Conservation (phyloP, 2,329 filamentous ascomycete species). For the Colletotrichum karsti region DNA sequence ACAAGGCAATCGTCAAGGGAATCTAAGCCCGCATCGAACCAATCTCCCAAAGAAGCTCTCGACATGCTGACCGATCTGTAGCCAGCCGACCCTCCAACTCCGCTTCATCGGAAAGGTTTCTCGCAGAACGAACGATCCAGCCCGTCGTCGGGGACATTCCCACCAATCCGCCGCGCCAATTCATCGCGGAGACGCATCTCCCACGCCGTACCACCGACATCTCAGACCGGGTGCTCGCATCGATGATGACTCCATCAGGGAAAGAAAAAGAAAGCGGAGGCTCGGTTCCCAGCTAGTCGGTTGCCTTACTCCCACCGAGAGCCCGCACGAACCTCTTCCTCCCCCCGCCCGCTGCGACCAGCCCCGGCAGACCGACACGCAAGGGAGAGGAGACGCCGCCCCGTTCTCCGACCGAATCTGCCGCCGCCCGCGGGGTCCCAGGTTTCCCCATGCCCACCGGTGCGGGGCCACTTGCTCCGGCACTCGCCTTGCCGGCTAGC, state of each 20-base stretch:
- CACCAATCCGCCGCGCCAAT: neutral
- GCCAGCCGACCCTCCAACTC: neutral
- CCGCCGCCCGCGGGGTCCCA: neutral
- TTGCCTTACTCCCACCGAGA: neutral
- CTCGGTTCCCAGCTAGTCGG: neutral
- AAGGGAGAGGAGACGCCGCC: neutral
- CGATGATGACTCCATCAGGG: neutral
- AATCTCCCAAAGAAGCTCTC: neutral
- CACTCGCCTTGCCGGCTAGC: slow-evolving; percentile 9
- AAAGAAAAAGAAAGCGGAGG: neutral
- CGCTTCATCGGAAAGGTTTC: neutral
- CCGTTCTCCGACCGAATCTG: neutral
- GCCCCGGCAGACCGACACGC: neutral
- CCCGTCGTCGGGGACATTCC: neutral
- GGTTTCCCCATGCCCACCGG: slow-evolving; percentile 3
- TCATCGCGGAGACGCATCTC: neutral
- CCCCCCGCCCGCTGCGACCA: neutral
- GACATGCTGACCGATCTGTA: neutral
- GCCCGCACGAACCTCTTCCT: neutral
- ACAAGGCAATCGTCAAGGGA: neutral
- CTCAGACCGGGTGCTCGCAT: neutral
- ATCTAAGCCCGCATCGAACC: neutral
- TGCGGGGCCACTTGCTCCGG: slow-evolving; percentile 3
- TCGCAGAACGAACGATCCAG: slow-evolving; percentile 1
- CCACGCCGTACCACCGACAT: neutral